phyloP scores from a whole-genome alignment of 257 asterid species.

The Solanum chilense region DNA sequence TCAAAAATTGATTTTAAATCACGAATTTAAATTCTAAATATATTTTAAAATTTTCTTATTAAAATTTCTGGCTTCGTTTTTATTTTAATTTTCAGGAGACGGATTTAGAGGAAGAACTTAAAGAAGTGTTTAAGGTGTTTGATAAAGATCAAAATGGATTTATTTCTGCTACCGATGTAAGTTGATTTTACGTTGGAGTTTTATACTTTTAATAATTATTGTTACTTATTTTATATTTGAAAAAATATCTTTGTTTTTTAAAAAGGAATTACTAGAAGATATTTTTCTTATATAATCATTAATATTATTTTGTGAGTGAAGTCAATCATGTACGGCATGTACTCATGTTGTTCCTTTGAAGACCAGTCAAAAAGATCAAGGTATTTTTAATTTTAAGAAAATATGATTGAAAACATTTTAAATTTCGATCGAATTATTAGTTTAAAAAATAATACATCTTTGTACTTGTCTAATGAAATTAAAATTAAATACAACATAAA shows the following conservation, averaged over 20 bases:
- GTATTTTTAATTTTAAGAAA: not conserved
- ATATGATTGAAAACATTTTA: too few relatives aligned
- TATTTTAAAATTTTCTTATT: not conserved
- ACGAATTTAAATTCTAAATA: not conserved
- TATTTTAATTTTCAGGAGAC: slow-evolving; percentile 15
- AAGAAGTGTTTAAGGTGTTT: slow-evolving; percentile 45
- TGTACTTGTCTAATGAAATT: too few relatives aligned
- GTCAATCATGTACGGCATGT: not conserved
- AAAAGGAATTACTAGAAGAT: not conserved
- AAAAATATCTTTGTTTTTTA: not conserved
- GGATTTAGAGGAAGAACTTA: slow-evolving; percentile 39
- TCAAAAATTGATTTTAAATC: too few relatives aligned
- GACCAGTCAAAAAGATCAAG: not conserved
- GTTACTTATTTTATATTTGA: not conserved
- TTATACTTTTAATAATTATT: not conserved
- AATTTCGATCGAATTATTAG: too few relatives aligned
- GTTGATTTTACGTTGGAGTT: not conserved
- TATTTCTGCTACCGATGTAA: slow-evolving; percentile 39
- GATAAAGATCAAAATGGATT: slow-evolving; percentile 51
- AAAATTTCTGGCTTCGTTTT: not conserved
- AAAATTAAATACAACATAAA: too few relatives aligned
- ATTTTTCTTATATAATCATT: not conserved
- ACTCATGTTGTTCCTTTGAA: not conserved
- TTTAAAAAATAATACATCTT: accelerated
- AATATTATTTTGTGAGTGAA: not conserved